A percentile compares a stretch with the other conserved stretches of the same genome.
Evolutionary conservation across 306 rosid genomes (phyloP).

Genomic region (Vicia sativa): DNA sequence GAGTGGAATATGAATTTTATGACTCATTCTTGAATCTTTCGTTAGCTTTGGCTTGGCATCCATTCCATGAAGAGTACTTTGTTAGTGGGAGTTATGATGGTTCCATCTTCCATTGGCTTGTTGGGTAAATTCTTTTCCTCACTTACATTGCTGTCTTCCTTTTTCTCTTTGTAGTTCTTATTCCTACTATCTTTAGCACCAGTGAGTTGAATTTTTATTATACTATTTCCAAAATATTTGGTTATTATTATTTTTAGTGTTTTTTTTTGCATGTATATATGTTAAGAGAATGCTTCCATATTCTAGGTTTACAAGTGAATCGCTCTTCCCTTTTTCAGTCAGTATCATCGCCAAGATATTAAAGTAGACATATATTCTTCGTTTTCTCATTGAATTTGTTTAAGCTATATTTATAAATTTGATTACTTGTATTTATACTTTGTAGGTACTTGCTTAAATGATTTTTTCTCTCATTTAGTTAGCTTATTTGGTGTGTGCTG

Average conservation of each 20-base stretch:
- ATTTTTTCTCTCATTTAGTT: slow-evolving; percentile 18
- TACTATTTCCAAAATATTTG: neutral
- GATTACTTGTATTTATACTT: slow-evolving; percentile 12
- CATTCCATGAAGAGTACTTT: slow-evolving; percentile 97
- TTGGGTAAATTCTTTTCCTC: slow-evolving; percentile 66
- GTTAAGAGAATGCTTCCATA: slow-evolving; percentile 24
- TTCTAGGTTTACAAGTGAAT: slow-evolving; percentile 21
- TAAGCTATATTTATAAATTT: neutral
- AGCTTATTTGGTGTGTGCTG: slow-evolving; percentile 14
- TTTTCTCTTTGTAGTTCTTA: slow-evolving; percentile 18
- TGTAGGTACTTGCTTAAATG: neutral
- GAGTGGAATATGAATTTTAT: slow-evolving; percentile 36
- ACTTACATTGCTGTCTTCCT: slow-evolving; percentile 18
- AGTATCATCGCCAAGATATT: neutral
- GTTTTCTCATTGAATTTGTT: slow-evolving; percentile 2
- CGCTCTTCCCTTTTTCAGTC: neutral
- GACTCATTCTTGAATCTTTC: slow-evolving; percentile 39
- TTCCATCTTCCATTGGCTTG: slow-evolving; percentile 98
- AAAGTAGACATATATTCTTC: slow-evolving; percentile 15
- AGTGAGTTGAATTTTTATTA: slow-evolving; percentile 1
- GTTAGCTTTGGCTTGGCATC: slow-evolving; percentile 98
- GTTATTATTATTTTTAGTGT: neutral
- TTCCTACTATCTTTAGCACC: slow-evolving; percentile 14
- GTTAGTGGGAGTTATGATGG: slow-evolving; percentile 98
- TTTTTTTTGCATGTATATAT: slow-evolving; percentile 5